phyloP scores from a whole-genome alignment of 495 filamentous ascomycete genomes.

The Lepraria neglecta region DNA sequence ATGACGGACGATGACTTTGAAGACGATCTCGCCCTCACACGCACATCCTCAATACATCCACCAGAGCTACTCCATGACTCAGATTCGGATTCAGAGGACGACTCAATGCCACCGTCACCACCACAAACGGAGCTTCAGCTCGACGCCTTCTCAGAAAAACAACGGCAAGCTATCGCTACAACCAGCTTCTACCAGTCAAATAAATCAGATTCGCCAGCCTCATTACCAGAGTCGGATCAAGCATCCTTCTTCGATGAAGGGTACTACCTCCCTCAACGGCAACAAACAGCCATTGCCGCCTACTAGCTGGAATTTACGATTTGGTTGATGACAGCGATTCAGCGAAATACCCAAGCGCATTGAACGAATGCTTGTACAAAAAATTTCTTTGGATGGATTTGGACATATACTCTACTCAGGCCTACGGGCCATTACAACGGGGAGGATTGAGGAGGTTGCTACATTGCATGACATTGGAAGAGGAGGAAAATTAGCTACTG shows the following conservation, averaged over 20 bases:
- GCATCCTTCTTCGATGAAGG: constrained; percentile 50
- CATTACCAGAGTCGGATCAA: constrained; percentile 34
- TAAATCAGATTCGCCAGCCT: constrained; percentile 27
- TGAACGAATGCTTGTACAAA: constrained; percentile 14
- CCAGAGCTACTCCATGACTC: constrained; percentile 69
- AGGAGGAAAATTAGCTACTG: background rate
- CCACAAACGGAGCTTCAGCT: constrained; percentile 53
- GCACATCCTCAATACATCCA: constrained; percentile 66
- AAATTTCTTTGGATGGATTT: background rate
- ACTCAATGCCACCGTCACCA: constrained; percentile 80
- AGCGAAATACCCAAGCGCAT: constrained; percentile 37
- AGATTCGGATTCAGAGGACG: constrained; percentile 65
- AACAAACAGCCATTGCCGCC: constrained; percentile 40
- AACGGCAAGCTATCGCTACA: constrained; percentile 48
- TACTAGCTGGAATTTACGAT: constrained; percentile 36
- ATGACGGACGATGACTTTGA: constrained; percentile 60
- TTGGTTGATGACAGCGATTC: constrained; percentile 39
- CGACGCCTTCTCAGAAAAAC: constrained; percentile 65
- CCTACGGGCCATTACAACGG: background rate
- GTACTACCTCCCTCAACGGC: constrained; percentile 53
- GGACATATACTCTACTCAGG: constrained; percentile 18
- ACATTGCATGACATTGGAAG: no score
- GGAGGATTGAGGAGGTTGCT: background rate
- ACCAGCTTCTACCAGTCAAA: constrained; percentile 39
- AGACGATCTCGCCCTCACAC: constrained; percentile 61